Evolutionary conservation across 192 early-diverging fungal species (phyloP).

Genomic region (Jimgerdemannia flammicorona): DNA sequence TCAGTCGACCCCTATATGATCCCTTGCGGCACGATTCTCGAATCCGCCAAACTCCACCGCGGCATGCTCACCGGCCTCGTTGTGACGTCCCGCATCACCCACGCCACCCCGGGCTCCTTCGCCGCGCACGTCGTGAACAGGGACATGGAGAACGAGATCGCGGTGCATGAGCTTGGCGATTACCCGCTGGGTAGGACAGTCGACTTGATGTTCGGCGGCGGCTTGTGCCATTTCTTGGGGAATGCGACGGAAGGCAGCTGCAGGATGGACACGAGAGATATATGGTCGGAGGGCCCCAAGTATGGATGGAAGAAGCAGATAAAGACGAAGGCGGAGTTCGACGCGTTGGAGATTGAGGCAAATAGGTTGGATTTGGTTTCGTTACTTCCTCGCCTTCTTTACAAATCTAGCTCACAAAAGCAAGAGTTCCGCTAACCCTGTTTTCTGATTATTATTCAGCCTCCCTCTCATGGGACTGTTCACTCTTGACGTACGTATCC

Average conservation of each 20-base stretch:
- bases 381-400: not conserved
- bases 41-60: constrained; percentile 76
- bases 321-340: constrained; percentile 57
- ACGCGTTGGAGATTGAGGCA: constrained; percentile 32
- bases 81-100: constrained; percentile 91
- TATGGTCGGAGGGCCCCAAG: constrained; percentile 50
- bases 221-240: constrained; percentile 85
- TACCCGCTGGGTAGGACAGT: constrained; percentile 77
- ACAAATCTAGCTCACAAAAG: not conserved
- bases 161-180: constrained; percentile 87
- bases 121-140: constrained; percentile 79
- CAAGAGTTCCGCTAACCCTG: too few species aligned
- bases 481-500: constrained; percentile 50
- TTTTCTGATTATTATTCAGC: not conserved
- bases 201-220: constrained; percentile 92
- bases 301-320: constrained; percentile 62
- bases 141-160: constrained; percentile 84
- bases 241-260: constrained; percentile 62
- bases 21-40: constrained; percentile 92
- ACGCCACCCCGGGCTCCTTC: constrained; percentile 83
- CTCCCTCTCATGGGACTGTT: constrained; percentile 80
- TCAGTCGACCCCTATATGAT: constrained; percentile 50
- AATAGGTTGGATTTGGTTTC: constrained; percentile 6
- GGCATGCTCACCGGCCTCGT: constrained; percentile 90
- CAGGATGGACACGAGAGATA: constrained; percentile 69